A percentile compares a stretch with the other conserved stretches of the same genome.
phyloP scores from a whole-genome alignment of 2,329 filamentous ascomycete genomes.

The Fusarium transvaalense region DNA sequence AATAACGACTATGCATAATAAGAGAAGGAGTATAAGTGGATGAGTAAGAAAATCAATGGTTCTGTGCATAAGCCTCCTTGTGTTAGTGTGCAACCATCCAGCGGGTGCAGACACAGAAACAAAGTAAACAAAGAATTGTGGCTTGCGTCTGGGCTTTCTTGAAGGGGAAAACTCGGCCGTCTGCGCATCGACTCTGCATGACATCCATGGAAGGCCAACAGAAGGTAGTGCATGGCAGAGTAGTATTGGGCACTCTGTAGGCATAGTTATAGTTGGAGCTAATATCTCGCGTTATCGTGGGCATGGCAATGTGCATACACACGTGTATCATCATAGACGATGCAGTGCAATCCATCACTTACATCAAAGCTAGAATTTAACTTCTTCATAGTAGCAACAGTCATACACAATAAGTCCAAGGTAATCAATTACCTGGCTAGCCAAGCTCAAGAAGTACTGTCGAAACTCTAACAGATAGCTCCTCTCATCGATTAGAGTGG shows the following conservation, averaged over 20 bases:
- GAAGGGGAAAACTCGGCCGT: conserved; percentile 36
- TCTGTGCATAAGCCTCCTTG: neutral
- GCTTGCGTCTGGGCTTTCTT: conserved; percentile 26
- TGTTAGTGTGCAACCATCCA: neutral
- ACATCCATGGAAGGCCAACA: neutral
- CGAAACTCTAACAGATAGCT: neutral
- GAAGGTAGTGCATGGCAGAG: neutral
- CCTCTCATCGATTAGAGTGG: neutral
- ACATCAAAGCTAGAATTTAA: conserved; percentile 10
- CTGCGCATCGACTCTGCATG: conserved; percentile 11
- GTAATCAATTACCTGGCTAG: neutral
- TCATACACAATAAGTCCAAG: conserved; percentile 10
- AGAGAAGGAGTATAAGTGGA: neutral
- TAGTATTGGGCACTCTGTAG: conserved; percentile 2
- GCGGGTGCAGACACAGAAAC: conserved; percentile 1
- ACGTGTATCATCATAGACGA: neutral
- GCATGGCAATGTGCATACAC: neutral
- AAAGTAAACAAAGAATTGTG: conserved; percentile 9
- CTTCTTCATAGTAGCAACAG: conserved; percentile 11
- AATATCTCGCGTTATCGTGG: conserved; percentile 4
- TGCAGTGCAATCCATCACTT: conserved; percentile 2
- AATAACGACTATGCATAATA: neutral
- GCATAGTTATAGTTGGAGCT: neutral
- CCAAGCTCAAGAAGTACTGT: neutral
- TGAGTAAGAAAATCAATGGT: conserved; percentile 1